Percentiles rank a stretch among this genome's conserved stretches.
Conservation (phyloP, 1,139 yeast species). For the Taiozyma sp. region DNA sequence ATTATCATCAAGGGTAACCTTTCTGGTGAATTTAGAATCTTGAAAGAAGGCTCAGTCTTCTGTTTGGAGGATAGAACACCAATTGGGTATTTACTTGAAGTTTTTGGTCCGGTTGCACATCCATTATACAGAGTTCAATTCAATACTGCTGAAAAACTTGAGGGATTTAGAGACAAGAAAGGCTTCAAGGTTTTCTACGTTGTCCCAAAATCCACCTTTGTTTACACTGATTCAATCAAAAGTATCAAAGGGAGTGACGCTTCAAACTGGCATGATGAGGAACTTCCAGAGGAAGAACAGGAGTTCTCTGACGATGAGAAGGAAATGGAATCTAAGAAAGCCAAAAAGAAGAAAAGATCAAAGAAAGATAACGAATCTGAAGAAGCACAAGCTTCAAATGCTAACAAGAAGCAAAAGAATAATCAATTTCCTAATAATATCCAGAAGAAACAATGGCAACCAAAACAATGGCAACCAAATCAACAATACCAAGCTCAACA, state of each 20-base stretch:
- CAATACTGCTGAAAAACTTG: conserved; percentile 44
- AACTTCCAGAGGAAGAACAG: conserved; percentile 85
- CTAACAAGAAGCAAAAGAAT: conserved; percentile 40
- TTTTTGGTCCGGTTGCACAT: conserved; percentile 82
- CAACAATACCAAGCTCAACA: conserved; percentile 8
- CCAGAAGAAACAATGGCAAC: conserved; percentile 7
- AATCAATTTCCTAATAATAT: conserved; percentile 8
- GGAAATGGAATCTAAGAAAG: conserved; percentile 42
- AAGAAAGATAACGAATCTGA: conserved; percentile 24
- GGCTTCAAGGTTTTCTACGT: conserved; percentile 70
- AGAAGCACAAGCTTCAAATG: neutral
- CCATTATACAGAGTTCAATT: conserved; percentile 80
- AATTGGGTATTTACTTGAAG: conserved; percentile 83
- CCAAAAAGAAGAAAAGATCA: conserved; percentile 51
- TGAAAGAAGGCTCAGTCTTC: conserved; percentile 76
- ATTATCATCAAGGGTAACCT: conserved; percentile 66
- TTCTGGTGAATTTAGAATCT: conserved; percentile 81
- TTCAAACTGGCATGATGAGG: conserved; percentile 92
- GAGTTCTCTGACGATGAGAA: conserved; percentile 93
- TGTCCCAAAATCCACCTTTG: conserved; percentile 73
- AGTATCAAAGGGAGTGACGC: conserved; percentile 87
- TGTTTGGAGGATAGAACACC: conserved; percentile 69
- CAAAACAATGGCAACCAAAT: conserved; percentile 8
- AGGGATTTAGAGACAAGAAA: conserved; percentile 36
- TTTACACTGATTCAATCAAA: conserved; percentile 69